Percentiles rank a stretch among this genome's conserved stretches.
Conservation (phyloP, 306 rosid genomes). For the Vicia sativa region DNA sequence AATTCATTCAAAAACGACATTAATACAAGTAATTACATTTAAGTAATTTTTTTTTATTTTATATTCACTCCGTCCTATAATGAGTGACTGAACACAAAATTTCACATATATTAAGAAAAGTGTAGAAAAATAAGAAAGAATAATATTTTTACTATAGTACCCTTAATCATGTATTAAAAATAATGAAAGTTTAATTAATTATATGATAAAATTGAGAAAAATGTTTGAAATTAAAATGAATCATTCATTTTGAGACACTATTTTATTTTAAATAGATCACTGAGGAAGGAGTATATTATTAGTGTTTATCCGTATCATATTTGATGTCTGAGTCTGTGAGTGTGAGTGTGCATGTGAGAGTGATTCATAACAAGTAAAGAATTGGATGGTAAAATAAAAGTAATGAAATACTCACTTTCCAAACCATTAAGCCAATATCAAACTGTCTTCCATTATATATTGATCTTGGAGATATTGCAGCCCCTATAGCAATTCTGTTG, state of each 20-base stretch:
- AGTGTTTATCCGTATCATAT: background rate
- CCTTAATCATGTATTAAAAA: too few relatives aligned
- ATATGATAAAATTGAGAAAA: too few relatives aligned
- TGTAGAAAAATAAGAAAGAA: too few relatives aligned
- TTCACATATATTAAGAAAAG: too few relatives aligned
- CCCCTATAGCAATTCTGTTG: conserved; percentile 93
- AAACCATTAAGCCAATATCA: conserved; percentile 94
- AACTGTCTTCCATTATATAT: conserved; percentile 75
- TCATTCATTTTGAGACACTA: too few relatives aligned
- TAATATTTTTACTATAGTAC: too few relatives aligned
- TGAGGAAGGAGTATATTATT: too few relatives aligned
- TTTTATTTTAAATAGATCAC: too few relatives aligned
- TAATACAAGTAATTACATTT: background rate
- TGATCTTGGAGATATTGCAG: conserved; percentile 96
- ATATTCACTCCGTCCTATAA: too few relatives aligned
- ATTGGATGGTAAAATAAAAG: background rate
- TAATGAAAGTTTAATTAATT: too few relatives aligned
- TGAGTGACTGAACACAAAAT: too few relatives aligned
- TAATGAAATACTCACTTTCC: conserved; percentile 69
- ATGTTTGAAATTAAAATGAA: too few relatives aligned
- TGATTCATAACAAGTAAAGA: conserved; percentile 9
- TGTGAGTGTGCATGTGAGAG: background rate
- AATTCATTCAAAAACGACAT: background rate
- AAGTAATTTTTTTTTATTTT: background rate
- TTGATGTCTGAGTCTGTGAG: background rate